These are phyloP conservation scores for Pseudogymnoascus sp. DNA, from an alignment of 2,329 filamentous ascomycete species.

Conservation along the genomic window DNA sequence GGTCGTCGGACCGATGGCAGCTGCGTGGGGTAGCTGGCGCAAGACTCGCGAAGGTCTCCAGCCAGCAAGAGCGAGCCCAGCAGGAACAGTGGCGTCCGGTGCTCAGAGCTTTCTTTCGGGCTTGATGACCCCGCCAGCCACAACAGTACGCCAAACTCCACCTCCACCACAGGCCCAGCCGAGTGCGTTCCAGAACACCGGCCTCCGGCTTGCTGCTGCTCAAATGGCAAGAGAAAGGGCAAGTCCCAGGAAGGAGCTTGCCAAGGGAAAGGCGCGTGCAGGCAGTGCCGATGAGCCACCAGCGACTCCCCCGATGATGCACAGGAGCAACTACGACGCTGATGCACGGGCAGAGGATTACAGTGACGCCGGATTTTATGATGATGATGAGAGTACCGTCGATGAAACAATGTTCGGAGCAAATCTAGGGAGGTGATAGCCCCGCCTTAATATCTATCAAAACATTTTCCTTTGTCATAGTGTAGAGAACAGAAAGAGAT, in stretches of 20 bases:
- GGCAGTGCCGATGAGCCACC: conserved; percentile 24
- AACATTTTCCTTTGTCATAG: conserved; percentile 2
- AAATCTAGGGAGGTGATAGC: conserved; percentile 14
- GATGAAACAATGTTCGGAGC: conserved; percentile 17
- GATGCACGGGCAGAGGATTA: conserved; percentile 54
- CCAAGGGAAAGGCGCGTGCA: conserved; percentile 32
- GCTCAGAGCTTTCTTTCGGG: conserved; percentile 66
- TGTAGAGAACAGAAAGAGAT: conserved; percentile 9
- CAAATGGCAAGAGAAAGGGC: conserved; percentile 33
- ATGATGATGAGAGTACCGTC: conserved; percentile 29
- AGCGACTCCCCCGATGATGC: conserved; percentile 56
- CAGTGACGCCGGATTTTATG: conserved; percentile 31
- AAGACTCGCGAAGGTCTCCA: conserved; percentile 46
- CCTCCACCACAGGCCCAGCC: conserved; percentile 42
- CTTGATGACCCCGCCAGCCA: conserved; percentile 81
- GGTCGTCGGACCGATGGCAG: conserved; percentile 68
- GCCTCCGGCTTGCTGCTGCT: conserved; percentile 50
- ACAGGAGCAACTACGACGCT: conserved; percentile 51
- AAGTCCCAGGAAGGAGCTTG: conserved; percentile 10
- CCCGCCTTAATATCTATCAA: conserved; percentile 11
- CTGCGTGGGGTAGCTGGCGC: conserved; percentile 96
- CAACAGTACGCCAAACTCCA: conserved; percentile 48
- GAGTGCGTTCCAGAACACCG: conserved; percentile 56
- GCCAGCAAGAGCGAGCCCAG: conserved; percentile 35
- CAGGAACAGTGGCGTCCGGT: conserved; percentile 37